Evolutionary conservation across 139 green algal species (phyloP), one percentile per base, ranked within the genome.

Genomic region (Dunaliella primolecta): DNA sequence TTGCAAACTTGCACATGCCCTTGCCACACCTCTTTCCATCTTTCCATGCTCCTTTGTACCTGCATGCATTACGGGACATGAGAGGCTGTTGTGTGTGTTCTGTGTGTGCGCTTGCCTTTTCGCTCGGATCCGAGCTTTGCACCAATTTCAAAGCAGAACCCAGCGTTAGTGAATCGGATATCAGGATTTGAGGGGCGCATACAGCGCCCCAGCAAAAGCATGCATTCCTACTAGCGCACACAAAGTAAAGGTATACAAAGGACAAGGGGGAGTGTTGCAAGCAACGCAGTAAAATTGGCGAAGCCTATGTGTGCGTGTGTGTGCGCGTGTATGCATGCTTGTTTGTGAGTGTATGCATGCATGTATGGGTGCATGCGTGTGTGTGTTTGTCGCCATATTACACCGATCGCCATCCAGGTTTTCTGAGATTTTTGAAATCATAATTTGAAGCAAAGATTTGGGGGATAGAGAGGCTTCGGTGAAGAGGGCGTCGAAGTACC

Each of bases 21-120:
- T 84, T 33, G 37, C 84, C 84, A 37, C 24, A 33, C 57, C 37
- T 34, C 30, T 87, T 7, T 35, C 56, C 76, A 37, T 87, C 84
- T 3, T 77, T 71, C 84, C 84, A 87, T n/a, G 76, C 78, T 46
- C 84, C 84, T 64, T 84, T 80, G 36, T 87, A 87, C n/a, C 84
- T 87, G 70, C 1, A 78, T 78, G 46, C 46, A 64, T 64, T 7
- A 64, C 7, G 46, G 46, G 46, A 64, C 7, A 15, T 64, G 46
- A 15, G 46, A 64, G 46, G 7, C 46, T 25, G 46, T 7, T 15
- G 15, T 25, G 15, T 64, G 15, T 64, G 15, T 64, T 7, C 7
- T 64, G 46, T 64, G 46, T 64, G 15, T 7, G 46, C 46, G 7
- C 46, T 64, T 64, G 46, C 46, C 15, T n/a, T n/a, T n/a, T n/a